A percentile compares a stretch with the other conserved stretches of the same genome.
phyloP scores from a whole-genome alignment of 139 green algal genomes.

The Chlamydomonas sphaeroides region DNA sequence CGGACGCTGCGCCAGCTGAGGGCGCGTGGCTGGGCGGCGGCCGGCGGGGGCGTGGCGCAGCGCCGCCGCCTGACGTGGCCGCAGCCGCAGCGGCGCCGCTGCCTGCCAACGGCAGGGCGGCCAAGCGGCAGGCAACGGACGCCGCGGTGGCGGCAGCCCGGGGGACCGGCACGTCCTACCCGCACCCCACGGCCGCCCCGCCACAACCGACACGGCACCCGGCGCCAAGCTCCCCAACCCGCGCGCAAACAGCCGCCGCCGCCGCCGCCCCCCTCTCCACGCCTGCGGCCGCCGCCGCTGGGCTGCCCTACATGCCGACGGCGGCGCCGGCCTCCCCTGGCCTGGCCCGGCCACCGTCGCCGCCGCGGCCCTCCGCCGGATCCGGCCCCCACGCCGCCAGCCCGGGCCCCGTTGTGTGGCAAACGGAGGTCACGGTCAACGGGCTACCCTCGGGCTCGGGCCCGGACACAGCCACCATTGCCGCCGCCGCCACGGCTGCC shows the following conservation, averaged over 20 bases:
- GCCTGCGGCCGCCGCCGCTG: too few relatives aligned
- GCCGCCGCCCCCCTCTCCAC: not conserved
- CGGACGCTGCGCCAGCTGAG: not conserved
- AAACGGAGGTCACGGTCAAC: not conserved
- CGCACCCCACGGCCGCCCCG: too few relatives aligned
- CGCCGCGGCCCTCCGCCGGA: not conserved
- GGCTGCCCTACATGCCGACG: too few relatives aligned
- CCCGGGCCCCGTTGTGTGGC: not conserved
- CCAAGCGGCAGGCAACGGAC: constrained; percentile 1
- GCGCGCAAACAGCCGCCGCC: too few relatives aligned
- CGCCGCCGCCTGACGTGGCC: not conserved
- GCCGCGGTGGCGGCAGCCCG: constrained; percentile 9
- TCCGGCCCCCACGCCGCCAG: too few relatives aligned
- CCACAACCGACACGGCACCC: too few relatives aligned
- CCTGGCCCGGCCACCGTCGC: not conserved
- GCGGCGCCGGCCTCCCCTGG: too few relatives aligned
- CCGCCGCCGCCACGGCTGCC: not conserved
- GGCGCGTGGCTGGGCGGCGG: not conserved
- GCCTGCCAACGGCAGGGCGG: not conserved
- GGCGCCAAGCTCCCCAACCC: too few relatives aligned
- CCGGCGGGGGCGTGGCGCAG: not conserved
- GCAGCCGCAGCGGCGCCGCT: not conserved
- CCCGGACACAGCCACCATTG: not conserved
- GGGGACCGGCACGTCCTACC: too few relatives aligned
- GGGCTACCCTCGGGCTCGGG: not conserved